Base-by-base conservation (phyloP, 495 filamentous ascomycete genomes). In the Trichoderma asperelloides region DNA sequence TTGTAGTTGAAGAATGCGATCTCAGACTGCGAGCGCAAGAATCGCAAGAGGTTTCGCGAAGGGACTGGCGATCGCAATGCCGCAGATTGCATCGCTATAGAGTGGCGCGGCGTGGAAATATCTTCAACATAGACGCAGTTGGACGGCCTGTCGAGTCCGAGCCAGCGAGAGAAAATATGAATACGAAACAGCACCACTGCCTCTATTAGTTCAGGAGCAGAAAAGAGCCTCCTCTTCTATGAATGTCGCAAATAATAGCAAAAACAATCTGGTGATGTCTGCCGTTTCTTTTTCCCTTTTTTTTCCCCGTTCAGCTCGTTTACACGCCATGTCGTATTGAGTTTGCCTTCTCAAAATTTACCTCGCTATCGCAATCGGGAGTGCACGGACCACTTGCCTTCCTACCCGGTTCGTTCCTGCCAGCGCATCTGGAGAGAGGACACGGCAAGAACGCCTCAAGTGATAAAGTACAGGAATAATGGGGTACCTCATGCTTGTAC, bases 1-100 rank as follows among this genome's bases (percentile, higher is more conserved):
- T 30, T 60, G 69, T 78, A 86, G 83, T n/a, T 60, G 69, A 82
- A 83, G 66, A 75, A 79, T 16, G 78, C 65, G 62, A 77, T 77
- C 65, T 87, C 84, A 28, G 85, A 82, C 74, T 90, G 88, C 41
- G 79, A 80, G 64, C 82, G 83, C 47, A 91, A 78, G 67, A 87
- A 90, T 43, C 81, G 84, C 68, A 91, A 78, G 11, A 89, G 78
- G 40, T 79, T 78, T 55, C 79, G 73, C 41, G 88, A 90, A 27
- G 88, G 88, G 55, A 79, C 83, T 62, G 73, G 74, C 27, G 55
- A 60, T 60, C 55, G 55, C 55, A 60, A 60, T 60, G 55, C 55
- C 55, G 55, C 55, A 13, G 55, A 27, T 28, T 60, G 55, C 55
- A 60, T 60, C 55, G 55, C 55, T 60, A 60, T 30, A 60, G 55